phyloP scores from a whole-genome alignment of 2,329 filamentous ascomycete genomes.

The Delphinella strobiligena region DNA sequence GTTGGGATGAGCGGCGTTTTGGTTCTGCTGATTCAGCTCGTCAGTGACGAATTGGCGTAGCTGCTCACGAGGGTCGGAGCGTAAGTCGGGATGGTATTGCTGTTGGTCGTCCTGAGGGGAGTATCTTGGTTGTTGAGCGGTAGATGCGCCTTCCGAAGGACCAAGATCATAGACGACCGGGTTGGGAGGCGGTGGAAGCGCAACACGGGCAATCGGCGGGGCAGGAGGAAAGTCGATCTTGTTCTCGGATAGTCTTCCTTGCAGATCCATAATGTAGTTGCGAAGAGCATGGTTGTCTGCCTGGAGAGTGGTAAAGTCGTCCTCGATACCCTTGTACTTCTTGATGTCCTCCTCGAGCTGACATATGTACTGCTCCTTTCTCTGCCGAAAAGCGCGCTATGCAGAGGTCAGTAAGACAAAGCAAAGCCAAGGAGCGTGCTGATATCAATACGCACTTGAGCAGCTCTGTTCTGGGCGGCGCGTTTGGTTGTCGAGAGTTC shows the following conservation, averaged over 20 bases:
- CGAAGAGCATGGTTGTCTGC: constrained; percentile 81
- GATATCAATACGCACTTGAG: constrained; percentile 80
- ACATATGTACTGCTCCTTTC: constrained; percentile 97
- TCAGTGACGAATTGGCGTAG: no score
- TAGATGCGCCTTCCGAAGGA: constrained; percentile 1
- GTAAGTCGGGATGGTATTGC: background rate
- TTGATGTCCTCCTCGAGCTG: constrained; percentile 90
- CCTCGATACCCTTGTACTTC: constrained; percentile 63
- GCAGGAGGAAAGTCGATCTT: constrained; percentile 76
- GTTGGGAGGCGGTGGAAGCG: background rate
- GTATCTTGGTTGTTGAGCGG: background rate
- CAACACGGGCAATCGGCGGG: constrained; percentile 37
- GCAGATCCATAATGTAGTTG: constrained; percentile 85
- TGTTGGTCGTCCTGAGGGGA: background rate
- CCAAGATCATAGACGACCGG: background rate
- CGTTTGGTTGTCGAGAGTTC: constrained; percentile 93
- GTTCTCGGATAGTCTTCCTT: constrained; percentile 72
- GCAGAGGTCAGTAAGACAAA: background rate
- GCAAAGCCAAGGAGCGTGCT: no score
- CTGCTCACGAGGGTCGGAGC: no score
- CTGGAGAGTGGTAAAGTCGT: constrained; percentile 68
- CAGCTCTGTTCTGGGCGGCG: constrained; percentile 90
- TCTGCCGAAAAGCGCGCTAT: constrained; percentile 89
- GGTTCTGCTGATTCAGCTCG: no score
- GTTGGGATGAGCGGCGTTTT: background rate